Percentiles rank a stretch among this genome's conserved stretches.
These are phyloP conservation scores for Intubia oerlemansii DNA, from an alignment of 2,329 filamentous ascomycete species.

Conservation along the genomic window DNA sequence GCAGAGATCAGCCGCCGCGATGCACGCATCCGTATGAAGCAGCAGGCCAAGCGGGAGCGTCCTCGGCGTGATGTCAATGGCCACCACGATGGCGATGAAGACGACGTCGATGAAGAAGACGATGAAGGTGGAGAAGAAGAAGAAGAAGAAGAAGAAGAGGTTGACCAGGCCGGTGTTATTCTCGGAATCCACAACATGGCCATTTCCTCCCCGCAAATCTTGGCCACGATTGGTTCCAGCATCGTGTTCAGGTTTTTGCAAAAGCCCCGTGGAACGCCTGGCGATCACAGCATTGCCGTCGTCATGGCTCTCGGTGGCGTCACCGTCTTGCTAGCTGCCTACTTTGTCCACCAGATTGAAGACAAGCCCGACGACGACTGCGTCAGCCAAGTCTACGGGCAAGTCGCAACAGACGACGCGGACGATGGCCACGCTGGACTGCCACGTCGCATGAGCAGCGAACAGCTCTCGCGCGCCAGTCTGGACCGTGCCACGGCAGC, in stretches of 20 bases:
- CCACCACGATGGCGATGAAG: slow-evolving; percentile 1
- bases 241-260: slow-evolving; percentile 70
- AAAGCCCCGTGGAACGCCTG: slow-evolving; percentile 65
- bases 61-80: slow-evolving; percentile 1
- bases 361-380: slow-evolving; percentile 38
- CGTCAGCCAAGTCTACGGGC: no score
- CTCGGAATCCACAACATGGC: slow-evolving; percentile 92
- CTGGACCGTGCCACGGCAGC: slow-evolving; percentile 23
- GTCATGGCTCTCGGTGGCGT: slow-evolving; percentile 69
- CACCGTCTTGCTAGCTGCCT: slow-evolving; percentile 57
- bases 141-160: slow-evolving; percentile 31
- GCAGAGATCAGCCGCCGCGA: slow-evolving; percentile 77
- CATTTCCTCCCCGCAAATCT: slow-evolving; percentile 75
- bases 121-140: no score
- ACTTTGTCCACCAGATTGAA: slow-evolving; percentile 41
- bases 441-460: slow-evolving; percentile 19
- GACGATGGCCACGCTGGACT: slow-evolving; percentile 3
- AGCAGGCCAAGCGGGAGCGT: slow-evolving; percentile 9
- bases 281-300: slow-evolving; percentile 72
- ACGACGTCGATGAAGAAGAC: slow-evolving; percentile 11
- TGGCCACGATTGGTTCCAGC: slow-evolving; percentile 69
- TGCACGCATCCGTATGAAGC: slow-evolving; percentile 24
- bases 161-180: slow-evolving; percentile 71
- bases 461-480: slow-evolving; percentile 20
- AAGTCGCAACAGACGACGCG: slow-evolving; percentile 1